Base-by-base conservation (phyloP, 805 yeast species). In the Isabelozyma rhagii region DNA sequence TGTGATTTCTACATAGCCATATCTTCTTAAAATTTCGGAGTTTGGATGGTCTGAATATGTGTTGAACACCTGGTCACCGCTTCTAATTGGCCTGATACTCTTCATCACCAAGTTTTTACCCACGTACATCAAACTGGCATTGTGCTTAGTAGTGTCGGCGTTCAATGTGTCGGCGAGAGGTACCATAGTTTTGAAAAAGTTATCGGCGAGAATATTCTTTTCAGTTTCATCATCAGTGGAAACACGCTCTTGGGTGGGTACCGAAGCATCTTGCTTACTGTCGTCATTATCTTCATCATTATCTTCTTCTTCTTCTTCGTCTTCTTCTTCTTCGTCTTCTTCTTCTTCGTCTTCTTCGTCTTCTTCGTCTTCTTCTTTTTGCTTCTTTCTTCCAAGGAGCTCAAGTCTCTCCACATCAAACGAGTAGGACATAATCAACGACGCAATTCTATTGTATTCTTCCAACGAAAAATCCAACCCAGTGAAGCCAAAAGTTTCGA, bases 101-200 rank as follows among this genome's bases (percentile, higher is more conserved):
- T 78, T 76, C 96, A 94, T 89, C n/a, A 81, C 82, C 34, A 92
- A 68, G 7, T 64, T 61, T 5, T 72, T 78, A 1, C 68, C 66
- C 17, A 74, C 71, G 53, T 82, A 82, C 41, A 76, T 77, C 52
- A 91, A 68, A 50, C 83, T 79, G 7, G 97, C 97, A 64, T 93
- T 93, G 58, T 83, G 83, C 14, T 79, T 71, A 8, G 77, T 76
- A 1, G 96, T 87, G 61, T 92, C 94, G 1, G 97, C 89, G 62
- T 94, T 93, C 51, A 94, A 70, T 18, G 89, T 84, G 62, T 93
- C 99, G 0, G 98, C 98, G 43, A 91, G 71, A 0, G 98, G 97
- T 3, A 92, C 90, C 96, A 94, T 86, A 0, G 96, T 85, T 63
- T 92, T 92, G 55, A 78, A 70, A 51, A 73, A 80, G 3, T 75